phyloP scores from a whole-genome alignment of 257 asterid species.

The Avicennia marina region DNA sequence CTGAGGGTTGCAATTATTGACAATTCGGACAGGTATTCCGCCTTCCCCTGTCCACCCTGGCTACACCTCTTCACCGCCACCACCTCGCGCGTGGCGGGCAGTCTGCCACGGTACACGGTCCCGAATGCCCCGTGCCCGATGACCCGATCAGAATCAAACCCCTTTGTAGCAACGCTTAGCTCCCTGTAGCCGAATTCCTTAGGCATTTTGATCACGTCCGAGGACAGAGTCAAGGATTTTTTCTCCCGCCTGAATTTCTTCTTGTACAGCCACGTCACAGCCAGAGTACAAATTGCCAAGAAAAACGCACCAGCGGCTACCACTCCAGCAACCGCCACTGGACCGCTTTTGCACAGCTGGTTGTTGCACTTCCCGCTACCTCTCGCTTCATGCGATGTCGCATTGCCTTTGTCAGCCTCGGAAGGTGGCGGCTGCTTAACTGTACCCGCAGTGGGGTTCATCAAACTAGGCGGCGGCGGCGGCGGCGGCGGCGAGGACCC shows the following conservation, averaged over 20 bases:
- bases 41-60: conserved; percentile 66
- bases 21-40: conserved; percentile 66
- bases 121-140: conserved; percentile 83
- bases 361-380: conserved; percentile 43
- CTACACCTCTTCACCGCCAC: conserved; percentile 82
- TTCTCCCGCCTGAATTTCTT: conserved; percentile 44
- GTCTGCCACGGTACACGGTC: conserved; percentile 58
- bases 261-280: conserved; percentile 47
- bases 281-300: conserved; percentile 44
- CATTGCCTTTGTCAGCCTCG: conserved; percentile 10
- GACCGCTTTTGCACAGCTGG: conserved; percentile 52
- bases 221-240: conserved; percentile 37
- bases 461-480: conserved; percentile 31
- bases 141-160: conserved; percentile 41
- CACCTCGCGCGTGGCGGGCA: conserved; percentile 45
- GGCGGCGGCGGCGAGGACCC: conserved; percentile 50
- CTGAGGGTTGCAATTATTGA: conserved; percentile 76
- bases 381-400: conserved; percentile 23
- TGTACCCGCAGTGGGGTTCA: conserved; percentile 45
- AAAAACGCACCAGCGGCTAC: conserved; percentile 75
- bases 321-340: conserved; percentile 75
- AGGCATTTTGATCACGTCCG: conserved; percentile 74
- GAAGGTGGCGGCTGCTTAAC: conserved; percentile 41
- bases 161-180: conserved; percentile 57
- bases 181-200: conserved; percentile 68